Conservation (phyloP, 2,329 filamentous ascomycete species). For the Microdochium bolleyi region DNA sequence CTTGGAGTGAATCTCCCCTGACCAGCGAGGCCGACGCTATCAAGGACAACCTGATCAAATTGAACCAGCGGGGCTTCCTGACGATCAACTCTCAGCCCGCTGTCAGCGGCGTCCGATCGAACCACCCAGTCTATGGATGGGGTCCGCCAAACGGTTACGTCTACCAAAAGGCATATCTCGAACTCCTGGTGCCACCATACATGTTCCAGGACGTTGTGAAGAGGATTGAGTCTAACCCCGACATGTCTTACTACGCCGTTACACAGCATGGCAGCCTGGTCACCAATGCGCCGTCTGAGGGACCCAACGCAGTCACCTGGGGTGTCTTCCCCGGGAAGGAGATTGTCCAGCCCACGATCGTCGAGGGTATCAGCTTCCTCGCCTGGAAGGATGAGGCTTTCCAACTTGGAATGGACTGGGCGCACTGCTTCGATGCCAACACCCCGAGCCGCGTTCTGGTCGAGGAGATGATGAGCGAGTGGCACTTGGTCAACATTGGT, state of each 20-base stretch:
- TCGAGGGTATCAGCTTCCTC: constrained; percentile 94
- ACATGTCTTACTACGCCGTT: constrained; percentile 91
- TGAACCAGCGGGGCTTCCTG: constrained; percentile 81
- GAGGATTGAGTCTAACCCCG: constrained; percentile 68
- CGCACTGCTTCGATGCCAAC: constrained; percentile 72
- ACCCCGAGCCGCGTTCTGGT: constrained; percentile 76
- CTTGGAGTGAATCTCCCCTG: constrained; percentile 90
- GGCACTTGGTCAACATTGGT: constrained; percentile 95
- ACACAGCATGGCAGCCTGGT: constrained; percentile 74
- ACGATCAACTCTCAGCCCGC: constrained; percentile 98
- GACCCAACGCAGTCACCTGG: constrained; percentile 98
- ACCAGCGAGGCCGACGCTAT: constrained; percentile 75
- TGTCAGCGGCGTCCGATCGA: constrained; percentile 83
- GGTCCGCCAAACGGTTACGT: constrained; percentile 92
- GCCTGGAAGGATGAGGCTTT: constrained; percentile 99
- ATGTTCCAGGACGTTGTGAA: constrained; percentile 69
- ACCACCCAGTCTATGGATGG: constrained; percentile 84
- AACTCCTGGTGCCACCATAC: constrained; percentile 77
- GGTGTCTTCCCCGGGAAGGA: constrained; percentile 98
- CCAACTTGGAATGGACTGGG: constrained; percentile 87
- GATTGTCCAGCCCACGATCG: constrained; percentile 99
- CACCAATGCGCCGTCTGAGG: constrained; percentile 77
- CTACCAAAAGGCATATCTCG: constrained; percentile 96
- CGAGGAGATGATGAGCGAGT: constrained; percentile 75
- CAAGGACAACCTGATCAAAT: constrained; percentile 64